A percentile compares a stretch with the other conserved stretches of the same genome.
Conservation (phyloP, 768 basidiomycete species). For the Mycena olivaceomarginata region DNA sequence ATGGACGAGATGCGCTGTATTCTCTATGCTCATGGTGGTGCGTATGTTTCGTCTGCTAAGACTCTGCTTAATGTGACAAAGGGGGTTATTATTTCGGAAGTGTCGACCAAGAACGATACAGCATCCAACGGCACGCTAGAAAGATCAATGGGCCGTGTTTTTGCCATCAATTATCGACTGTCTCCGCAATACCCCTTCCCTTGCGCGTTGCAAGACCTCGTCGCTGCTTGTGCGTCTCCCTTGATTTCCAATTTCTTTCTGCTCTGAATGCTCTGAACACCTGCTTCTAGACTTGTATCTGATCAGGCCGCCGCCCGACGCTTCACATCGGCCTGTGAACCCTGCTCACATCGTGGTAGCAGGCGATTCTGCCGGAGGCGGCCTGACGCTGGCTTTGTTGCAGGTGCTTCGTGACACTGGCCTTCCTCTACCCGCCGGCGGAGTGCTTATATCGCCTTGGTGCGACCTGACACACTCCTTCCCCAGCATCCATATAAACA, state of each 20-base stretch:
- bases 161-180: constrained; percentile 90
- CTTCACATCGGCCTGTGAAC: constrained; percentile 86
- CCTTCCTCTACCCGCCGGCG: constrained; percentile 91
- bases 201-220: constrained; percentile 90
- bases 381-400: constrained; percentile 87
- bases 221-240: constrained; percentile 87
- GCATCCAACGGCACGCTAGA: constrained; percentile 89
- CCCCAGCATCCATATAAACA: constrained; percentile 90
- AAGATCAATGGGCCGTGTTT: constrained; percentile 96
- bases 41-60: constrained; percentile 36
- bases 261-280: not conserved
- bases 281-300: constrained; percentile 84
- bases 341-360: constrained; percentile 90
- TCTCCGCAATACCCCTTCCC: constrained; percentile 99
- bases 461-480: constrained; percentile 95
- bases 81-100: constrained; percentile 93
- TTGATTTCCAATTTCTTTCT: constrained; percentile 7
- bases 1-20: constrained; percentile 93
- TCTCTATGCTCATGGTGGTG: constrained; percentile 87
- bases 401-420: constrained; percentile 91
- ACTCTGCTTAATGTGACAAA: constrained; percentile 45
- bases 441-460: constrained; percentile 95
- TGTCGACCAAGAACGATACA: constrained; percentile 86
- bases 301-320: constrained; percentile 88
- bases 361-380: constrained; percentile 97